Evolutionary conservation across 345 rosid genomes (phyloP).

Genomic region (Eucalyptus tenuipes): DNA sequence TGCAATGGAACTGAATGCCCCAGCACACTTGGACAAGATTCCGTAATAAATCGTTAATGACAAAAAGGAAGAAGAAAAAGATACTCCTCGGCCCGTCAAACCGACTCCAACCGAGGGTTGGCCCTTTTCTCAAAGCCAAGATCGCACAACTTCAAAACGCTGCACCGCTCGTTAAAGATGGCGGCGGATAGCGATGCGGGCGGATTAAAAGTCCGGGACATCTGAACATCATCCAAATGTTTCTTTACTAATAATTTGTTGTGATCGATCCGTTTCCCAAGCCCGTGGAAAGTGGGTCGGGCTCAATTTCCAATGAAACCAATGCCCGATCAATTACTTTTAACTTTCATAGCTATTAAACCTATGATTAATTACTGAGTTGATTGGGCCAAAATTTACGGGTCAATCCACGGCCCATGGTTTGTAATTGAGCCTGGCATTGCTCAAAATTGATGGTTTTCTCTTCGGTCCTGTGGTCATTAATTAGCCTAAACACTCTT

Average conservation of each 20-base stretch:
- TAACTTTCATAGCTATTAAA: background rate
- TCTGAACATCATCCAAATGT: background rate
- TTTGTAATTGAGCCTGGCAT: background rate
- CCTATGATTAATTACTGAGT: background rate
- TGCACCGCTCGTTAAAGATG: background rate
- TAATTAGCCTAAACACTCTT: background rate
- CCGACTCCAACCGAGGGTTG: background rate
- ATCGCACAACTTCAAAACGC: accelerated
- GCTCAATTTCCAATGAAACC: background rate
- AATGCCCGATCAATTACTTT: background rate
- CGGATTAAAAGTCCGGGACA: background rate
- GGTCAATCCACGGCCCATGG: background rate
- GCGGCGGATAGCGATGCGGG: background rate
- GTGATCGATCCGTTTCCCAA: background rate
- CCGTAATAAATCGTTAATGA: background rate
- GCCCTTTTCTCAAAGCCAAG: background rate
- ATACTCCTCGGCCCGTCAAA: background rate
- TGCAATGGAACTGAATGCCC: background rate
- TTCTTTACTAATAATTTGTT: background rate
- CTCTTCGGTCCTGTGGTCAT: background rate
- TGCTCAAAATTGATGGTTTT: background rate
- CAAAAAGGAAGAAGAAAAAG: background rate
- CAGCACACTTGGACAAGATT: background rate
- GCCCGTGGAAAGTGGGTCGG: background rate
- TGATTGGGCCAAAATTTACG: background rate